Percentiles rank a stretch among this genome's conserved stretches.
Conservation (phyloP, 164 flowering plant species). For the Tetracentron sinense region DNA sequence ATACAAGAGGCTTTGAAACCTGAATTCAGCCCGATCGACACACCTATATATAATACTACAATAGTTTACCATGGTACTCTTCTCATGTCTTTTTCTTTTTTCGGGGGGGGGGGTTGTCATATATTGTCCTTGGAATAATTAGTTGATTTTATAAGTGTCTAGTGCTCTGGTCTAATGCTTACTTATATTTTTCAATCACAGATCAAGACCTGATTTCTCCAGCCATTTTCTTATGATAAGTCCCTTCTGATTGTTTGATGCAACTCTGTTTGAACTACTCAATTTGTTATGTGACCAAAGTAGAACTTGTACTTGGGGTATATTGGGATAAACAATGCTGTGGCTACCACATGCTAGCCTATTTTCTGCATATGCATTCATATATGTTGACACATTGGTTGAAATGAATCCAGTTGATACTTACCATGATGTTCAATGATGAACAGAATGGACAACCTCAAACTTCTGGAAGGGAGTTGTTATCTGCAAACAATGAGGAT, state of each 20-base stretch:
- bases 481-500: constrained; percentile 34
- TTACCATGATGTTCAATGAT: constrained; percentile 12
- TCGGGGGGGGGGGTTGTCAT: no score
- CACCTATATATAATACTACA: no score
- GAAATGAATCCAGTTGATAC: not conserved
- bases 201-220: not conserved
- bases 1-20: no score
- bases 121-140: not conserved
- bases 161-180: not conserved
- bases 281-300: no score
- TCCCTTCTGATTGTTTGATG: not conserved
- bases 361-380: not conserved
- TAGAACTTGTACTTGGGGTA: not conserved
- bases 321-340: not conserved
- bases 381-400: not conserved
- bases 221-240: not conserved
- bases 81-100: not conserved
- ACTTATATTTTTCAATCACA: no score
- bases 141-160: not conserved
- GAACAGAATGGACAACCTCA: constrained; percentile 47
- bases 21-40: no score
- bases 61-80: no score
- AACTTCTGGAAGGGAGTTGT: constrained; percentile 29
- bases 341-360: not conserved
- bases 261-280: not conserved